Evolutionary conservation across 75 land plant genomes (phyloP).

Genomic region (Sequoiadendron giganteum): DNA sequence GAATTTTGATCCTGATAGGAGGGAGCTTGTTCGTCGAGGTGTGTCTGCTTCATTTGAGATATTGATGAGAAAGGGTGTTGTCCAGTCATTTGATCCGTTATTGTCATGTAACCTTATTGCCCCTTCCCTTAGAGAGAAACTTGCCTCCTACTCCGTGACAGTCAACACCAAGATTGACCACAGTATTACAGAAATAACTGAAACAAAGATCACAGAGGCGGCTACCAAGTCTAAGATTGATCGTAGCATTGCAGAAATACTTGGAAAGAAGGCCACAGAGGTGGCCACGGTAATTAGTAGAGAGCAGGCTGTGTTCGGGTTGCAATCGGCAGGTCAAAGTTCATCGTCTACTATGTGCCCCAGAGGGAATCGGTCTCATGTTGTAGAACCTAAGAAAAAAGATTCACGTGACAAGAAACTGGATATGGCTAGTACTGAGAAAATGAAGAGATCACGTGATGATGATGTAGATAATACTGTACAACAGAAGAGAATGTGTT

Average conservation of each 20-base stretch:
- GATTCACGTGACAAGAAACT: neutral
- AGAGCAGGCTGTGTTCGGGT: neutral
- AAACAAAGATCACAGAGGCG: neutral
- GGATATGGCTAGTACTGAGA: neutral
- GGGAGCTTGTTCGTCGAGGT: conserved; percentile 47
- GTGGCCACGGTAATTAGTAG: neutral
- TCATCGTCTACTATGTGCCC: neutral
- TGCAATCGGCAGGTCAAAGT: neutral
- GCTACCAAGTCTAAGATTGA: conserved; percentile 10
- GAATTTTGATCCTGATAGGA: conserved; percentile 68
- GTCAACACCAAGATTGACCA: conserved; percentile 18
- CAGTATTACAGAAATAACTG: neutral
- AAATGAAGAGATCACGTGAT: neutral
- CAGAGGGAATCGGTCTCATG: neutral
- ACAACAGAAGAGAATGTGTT: neutral
- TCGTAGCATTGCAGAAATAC: neutral
- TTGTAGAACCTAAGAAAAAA: neutral
- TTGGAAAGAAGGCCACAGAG: neutral
- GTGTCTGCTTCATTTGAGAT: conserved; percentile 56
- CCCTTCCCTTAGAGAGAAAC: conserved; percentile 61
- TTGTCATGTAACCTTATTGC: conserved; percentile 39
- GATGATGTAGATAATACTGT: conserved; percentile 2
- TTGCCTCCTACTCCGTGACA: conserved; percentile 20
- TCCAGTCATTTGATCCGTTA: conserved; percentile 60
- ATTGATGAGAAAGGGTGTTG: conserved; percentile 69